Conservation (phyloP, 2,329 filamentous ascomycete genomes). For the Metarhizium album region DNA sequence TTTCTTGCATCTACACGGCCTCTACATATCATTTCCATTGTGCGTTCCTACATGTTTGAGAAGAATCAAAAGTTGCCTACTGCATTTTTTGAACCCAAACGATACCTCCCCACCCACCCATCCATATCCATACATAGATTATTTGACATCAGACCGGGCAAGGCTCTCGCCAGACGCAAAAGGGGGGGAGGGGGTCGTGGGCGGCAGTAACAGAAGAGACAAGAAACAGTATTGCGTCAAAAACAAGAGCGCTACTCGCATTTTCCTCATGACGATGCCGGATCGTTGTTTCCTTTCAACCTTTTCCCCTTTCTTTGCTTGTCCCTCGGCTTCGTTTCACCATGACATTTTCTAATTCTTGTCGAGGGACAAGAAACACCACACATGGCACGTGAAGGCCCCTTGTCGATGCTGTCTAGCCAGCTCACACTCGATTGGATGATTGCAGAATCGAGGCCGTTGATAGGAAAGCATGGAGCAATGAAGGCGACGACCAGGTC, state of each 20-base stretch:
- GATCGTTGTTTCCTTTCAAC: neutral
- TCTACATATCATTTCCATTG: conserved; percentile 11
- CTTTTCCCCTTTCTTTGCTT: neutral
- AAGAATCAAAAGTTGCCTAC: conserved; percentile 35
- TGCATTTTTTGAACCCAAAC: conserved; percentile 24
- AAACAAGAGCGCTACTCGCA: conserved; percentile 4
- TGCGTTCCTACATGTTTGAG: conserved; percentile 25
- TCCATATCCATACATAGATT: too few species aligned
- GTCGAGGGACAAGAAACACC: neutral
- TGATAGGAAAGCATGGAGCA: neutral
- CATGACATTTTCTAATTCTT: neutral
- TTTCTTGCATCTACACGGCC: conserved; percentile 38
- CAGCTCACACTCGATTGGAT: neutral
- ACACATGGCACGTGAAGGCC: neutral
- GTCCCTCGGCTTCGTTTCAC: neutral
- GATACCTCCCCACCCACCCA: conserved; percentile 42
- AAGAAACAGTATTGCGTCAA: conserved; percentile 5
- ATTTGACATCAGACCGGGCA: conserved; percentile 18
- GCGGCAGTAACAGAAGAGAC: neutral
- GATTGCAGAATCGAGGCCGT: neutral
- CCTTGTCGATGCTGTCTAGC: neutral
- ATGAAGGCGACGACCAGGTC: neutral
- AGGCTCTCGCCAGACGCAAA: conserved; percentile 19
- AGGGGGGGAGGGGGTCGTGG: conserved; percentile 12
- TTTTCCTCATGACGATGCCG: conserved; percentile 2